Evolutionary conservation across 257 asterid species (phyloP).

Genomic region (Solanum pennellii): DNA sequence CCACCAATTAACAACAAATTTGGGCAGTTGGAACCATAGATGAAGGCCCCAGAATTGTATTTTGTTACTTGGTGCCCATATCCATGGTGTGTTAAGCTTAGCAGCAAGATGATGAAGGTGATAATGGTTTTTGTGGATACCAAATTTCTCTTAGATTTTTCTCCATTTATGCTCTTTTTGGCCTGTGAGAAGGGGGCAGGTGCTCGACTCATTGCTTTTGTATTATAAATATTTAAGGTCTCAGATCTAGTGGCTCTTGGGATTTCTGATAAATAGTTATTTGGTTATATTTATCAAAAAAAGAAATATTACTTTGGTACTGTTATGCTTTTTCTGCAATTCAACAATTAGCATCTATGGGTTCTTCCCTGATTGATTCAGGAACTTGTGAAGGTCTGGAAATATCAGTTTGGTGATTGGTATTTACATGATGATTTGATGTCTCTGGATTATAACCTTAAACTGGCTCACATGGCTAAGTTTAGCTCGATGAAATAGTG

Average conservation of each 20-base stretch:
- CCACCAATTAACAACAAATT: conserved; percentile 15
- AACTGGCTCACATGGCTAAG: neutral
- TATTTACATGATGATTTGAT: neutral
- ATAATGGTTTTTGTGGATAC: neutral
- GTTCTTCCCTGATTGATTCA: neutral
- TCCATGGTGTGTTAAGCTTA: neutral
- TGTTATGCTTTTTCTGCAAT: neutral
- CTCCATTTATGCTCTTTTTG: neutral
- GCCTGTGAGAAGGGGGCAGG: neutral
- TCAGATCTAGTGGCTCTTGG: neutral
- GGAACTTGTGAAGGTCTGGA: neutral
- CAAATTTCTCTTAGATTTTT: neutral
- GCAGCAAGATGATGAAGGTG: neutral
- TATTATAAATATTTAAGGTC: neutral
- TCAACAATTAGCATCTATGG: neutral
- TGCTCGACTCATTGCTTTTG: neutral
- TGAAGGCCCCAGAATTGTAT: conserved; percentile 3
- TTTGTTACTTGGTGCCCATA: conserved; percentile 3
- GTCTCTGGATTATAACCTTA: neutral
- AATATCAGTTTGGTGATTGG: neutral
- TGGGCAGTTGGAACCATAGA: conserved; percentile 15
- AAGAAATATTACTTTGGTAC: neutral
- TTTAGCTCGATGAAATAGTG: neutral
- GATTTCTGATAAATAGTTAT: neutral
- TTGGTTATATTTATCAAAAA: neutral